A percentile compares a stretch with the other conserved stretches of the same genome.
Evolutionary conservation across 2,329 filamentous ascomycete genomes (phyloP).

Genomic region (Dothistroma septosporum): DNA sequence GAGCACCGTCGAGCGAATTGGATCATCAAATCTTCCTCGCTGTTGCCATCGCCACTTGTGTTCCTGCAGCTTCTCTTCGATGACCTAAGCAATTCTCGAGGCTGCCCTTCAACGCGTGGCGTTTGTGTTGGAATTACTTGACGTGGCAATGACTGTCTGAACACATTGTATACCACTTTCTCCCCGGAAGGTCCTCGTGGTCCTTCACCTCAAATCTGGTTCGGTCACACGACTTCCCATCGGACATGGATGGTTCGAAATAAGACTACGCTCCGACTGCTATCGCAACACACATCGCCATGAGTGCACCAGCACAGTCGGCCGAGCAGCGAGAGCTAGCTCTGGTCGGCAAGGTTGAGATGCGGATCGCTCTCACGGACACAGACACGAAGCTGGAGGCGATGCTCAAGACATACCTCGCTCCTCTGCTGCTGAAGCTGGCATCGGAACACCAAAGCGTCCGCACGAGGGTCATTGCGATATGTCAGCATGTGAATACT

Average conservation of each 20-base stretch:
- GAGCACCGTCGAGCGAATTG: background rate
- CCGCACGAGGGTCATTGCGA: constrained; percentile 69
- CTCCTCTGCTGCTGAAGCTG: constrained; percentile 80
- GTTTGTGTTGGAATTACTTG: background rate
- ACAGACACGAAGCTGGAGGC: constrained; percentile 78
- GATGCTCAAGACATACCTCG: constrained; percentile 72
- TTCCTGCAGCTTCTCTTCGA: background rate
- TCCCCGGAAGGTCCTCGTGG: background rate
- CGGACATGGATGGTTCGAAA: background rate
- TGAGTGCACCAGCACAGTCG: constrained; percentile 20
- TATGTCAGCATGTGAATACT: constrained; percentile 69
- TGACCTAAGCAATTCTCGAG: background rate
- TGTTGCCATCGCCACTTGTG: background rate
- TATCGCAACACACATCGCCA: background rate
- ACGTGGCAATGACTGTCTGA: background rate
- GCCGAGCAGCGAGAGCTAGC: constrained; percentile 69
- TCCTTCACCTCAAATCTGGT: background rate
- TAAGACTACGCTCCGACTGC: background rate
- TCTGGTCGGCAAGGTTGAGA: constrained; percentile 79
- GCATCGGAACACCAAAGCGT: constrained; percentile 75
- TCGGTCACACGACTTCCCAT: background rate
- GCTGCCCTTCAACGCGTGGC: background rate
- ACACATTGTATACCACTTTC: background rate
- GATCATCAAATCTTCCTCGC: no score
- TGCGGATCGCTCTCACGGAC: constrained; percentile 76